phyloP scores from a whole-genome alignment of 2,329 filamentous ascomycete genomes.

The Aspergillus clavatus region DNA sequence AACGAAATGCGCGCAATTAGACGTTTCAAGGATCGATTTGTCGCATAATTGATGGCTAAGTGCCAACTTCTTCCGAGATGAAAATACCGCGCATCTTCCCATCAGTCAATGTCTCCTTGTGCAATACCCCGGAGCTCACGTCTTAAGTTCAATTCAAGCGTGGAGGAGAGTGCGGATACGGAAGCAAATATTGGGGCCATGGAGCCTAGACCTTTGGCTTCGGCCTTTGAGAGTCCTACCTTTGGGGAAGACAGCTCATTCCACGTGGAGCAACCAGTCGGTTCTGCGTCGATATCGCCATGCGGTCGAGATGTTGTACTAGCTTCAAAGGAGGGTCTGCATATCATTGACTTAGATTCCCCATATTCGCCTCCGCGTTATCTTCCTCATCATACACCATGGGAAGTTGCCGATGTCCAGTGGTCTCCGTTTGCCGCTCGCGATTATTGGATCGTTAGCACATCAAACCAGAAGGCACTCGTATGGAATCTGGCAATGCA shows the following conservation, averaged over 20 bases:
- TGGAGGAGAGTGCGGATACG: neutral
- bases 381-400: slow-evolving; percentile 80
- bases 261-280: slow-evolving; percentile 71
- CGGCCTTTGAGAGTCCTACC: slow-evolving; percentile 76
- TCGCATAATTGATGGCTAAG: slow-evolving; percentile 6
- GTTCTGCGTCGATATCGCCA: slow-evolving; percentile 88
- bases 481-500: slow-evolving; percentile 84
- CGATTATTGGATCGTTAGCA: slow-evolving; percentile 91
- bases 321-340: slow-evolving; percentile 81
- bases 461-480: slow-evolving; percentile 87
- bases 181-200: slow-evolving; percentile 31
- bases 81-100: slow-evolving; percentile 1
- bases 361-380: slow-evolving; percentile 82
- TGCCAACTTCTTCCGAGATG: slow-evolving; percentile 14
- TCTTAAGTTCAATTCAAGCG: neutral
- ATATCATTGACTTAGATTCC: slow-evolving; percentile 87
- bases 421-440: slow-evolving; percentile 90
- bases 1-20: slow-evolving; percentile 11
- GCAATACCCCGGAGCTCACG: neutral
- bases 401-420: slow-evolving; percentile 92
- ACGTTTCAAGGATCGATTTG: neutral
- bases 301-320: slow-evolving; percentile 85
- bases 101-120: neutral
- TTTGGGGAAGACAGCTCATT: slow-evolving; percentile 83
- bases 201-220: slow-evolving; percentile 38